These are phyloP conservation scores for Penicillium salamii DNA, from an alignment of 495 filamentous ascomycete genomes.

Conservation along the genomic window DNA sequence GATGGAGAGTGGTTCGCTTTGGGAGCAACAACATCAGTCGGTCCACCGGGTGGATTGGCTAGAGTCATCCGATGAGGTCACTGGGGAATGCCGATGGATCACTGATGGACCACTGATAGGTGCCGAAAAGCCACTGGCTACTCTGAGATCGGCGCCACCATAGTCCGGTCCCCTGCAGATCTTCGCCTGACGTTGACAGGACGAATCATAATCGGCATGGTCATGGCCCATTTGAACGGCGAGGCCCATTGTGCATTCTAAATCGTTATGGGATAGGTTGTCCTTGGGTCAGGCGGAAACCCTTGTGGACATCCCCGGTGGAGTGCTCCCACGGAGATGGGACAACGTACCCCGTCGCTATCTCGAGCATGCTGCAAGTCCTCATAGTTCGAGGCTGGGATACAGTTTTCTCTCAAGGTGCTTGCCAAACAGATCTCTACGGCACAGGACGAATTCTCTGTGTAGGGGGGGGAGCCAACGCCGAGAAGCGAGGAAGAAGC, in stretches of 20 bases:
- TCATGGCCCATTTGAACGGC: conserved; percentile 5
- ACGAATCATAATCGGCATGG: conserved; percentile 15
- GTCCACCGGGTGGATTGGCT: conserved; percentile 17
- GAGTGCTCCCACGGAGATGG: background rate
- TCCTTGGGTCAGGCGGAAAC: conserved; percentile 3
- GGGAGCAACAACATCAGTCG: conserved; percentile 13
- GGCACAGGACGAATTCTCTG: too few relatives aligned
- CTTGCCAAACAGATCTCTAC: background rate
- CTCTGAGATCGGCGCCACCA: conserved; percentile 17
- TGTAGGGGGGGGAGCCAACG: too few relatives aligned
- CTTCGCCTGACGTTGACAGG: conserved; percentile 19
- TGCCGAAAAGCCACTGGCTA: background rate
- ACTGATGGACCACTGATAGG: conserved; percentile 1
- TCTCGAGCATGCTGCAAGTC: background rate
- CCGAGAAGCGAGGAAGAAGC: background rate
- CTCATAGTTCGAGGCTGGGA: conserved; percentile 3
- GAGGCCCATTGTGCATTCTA: conserved; percentile 8
- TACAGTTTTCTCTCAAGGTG: background rate
- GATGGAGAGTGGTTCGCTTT: conserved; percentile 17
- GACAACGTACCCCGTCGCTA: background rate
- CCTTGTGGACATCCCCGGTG: conserved; percentile 12
- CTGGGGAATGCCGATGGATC: conserved; percentile 25
- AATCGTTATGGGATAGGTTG: conserved; percentile 3
- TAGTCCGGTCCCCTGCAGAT: conserved; percentile 26
- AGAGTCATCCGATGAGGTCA: conserved; percentile 34